Percentiles rank a stretch among this genome's conserved stretches.
phyloP scores from a whole-genome alignment of 176 grass and related monocot species.

The Raddia distichophylla region DNA sequence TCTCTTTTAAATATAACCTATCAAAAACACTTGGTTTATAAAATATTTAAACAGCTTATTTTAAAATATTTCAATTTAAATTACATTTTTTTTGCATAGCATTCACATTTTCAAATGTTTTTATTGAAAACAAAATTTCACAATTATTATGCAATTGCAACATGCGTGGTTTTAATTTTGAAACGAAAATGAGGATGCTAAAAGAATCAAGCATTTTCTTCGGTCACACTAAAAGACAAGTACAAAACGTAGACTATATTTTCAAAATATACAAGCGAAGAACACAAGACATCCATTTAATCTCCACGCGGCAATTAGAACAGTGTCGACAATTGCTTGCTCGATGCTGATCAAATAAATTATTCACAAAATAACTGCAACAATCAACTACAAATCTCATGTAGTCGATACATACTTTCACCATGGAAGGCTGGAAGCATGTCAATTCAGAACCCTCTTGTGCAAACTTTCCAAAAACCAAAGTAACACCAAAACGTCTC shows the following conservation, averaged over 20 bases:
- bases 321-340: neutral
- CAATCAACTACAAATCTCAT: neutral
- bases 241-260: neutral
- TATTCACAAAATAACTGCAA: neutral
- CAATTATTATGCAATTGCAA: too few species aligned
- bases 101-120: too few species aligned
- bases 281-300: neutral
- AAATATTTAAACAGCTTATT: too few species aligned
- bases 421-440: slow-evolving; percentile 1
- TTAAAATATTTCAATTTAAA: too few species aligned
- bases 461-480: neutral
- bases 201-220: neutral
- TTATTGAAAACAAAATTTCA: too few species aligned
- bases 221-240: neutral
- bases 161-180: too few species aligned
- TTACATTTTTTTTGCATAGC: too few species aligned
- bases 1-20: too few species aligned
- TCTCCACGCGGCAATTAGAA: neutral
- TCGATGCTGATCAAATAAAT: neutral
- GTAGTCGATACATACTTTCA: neutral
- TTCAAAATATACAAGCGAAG: neutral
- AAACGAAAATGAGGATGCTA: too few species aligned
- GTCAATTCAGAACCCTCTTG: neutral
- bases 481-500: neutral
- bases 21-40: too few species aligned